A percentile compares a stretch with the other conserved stretches of the same genome.
Conservation (phyloP, 1,139 yeast genomes). For the Torulaspora globosa region DNA sequence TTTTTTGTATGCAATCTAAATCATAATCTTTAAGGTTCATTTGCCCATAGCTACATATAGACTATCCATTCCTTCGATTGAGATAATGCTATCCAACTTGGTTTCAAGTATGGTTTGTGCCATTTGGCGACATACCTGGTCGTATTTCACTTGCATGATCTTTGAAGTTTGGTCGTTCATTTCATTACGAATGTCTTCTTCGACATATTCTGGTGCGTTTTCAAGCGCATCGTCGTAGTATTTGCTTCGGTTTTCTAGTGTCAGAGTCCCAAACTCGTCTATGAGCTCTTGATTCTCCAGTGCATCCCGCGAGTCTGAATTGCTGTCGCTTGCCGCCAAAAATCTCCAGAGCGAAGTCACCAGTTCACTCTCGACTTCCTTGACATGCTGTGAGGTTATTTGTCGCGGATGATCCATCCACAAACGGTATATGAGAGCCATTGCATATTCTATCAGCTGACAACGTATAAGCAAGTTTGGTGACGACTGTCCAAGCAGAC, state of each 20-base stretch:
- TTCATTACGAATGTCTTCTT: conserved; percentile 21
- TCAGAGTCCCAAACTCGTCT: conserved; percentile 24
- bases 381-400: conserved; percentile 21
- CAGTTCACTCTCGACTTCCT: conserved; percentile 30
- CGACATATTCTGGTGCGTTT: conserved; percentile 27
- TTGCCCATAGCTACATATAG: conserved; percentile 61
- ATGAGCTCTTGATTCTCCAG: conserved; percentile 24
- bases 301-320: conserved; percentile 15
- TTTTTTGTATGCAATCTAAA: conserved; percentile 3
- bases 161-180: conserved; percentile 18
- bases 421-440: conserved; percentile 25
- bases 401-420: conserved; percentile 25
- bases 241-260: conserved; percentile 19
- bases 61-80: conserved; percentile 77
- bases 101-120: conserved; percentile 66
- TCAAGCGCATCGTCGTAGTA: conserved; percentile 34
- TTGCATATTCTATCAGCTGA: conserved; percentile 23
- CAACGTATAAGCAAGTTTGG: conserved; percentile 23
- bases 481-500: conserved; percentile 27
- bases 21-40: conserved; percentile 25
- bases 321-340: conserved; percentile 26
- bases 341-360: conserved; percentile 32
- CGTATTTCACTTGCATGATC: conserved; percentile 42
- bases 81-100: conserved; percentile 45
- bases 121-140: conserved; percentile 59